Evolutionary conservation across 441 rosid species (phyloP).

Genomic region (Mallotus japonicus): DNA sequence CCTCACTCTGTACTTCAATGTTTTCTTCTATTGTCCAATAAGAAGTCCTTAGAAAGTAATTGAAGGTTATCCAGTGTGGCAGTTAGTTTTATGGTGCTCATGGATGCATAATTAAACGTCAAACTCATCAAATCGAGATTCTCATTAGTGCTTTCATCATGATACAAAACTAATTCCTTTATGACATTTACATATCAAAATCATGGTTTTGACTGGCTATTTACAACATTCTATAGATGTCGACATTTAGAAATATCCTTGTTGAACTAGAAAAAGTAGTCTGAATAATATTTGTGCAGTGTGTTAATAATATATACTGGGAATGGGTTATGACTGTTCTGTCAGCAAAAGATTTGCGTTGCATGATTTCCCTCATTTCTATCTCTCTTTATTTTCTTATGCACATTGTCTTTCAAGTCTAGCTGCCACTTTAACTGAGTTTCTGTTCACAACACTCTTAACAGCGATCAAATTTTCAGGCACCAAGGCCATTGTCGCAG

Average conservation of each 20-base stretch:
- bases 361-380: background rate
- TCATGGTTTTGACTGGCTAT: background rate
- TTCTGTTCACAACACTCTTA: background rate
- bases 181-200: background rate
- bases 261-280: background rate
- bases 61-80: background rate
- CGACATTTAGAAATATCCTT: background rate
- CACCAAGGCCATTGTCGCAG: constrained; percentile 68
- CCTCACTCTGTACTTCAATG: background rate
- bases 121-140: background rate
- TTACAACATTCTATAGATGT: background rate
- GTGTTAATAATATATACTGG: background rate
- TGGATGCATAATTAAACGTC: too few species aligned
- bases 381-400: background rate
- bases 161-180: background rate
- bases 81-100: background rate
- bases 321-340: background rate
- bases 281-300: background rate
- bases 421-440: background rate
- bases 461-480: constrained; percentile 31
- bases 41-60: background rate
- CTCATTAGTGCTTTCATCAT: background rate
- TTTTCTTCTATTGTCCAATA: background rate
- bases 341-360: background rate
- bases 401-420: too few species aligned